phyloP scores from a whole-genome alignment of 2,329 filamentous ascomycete genomes.

The Cercospora canescens region DNA sequence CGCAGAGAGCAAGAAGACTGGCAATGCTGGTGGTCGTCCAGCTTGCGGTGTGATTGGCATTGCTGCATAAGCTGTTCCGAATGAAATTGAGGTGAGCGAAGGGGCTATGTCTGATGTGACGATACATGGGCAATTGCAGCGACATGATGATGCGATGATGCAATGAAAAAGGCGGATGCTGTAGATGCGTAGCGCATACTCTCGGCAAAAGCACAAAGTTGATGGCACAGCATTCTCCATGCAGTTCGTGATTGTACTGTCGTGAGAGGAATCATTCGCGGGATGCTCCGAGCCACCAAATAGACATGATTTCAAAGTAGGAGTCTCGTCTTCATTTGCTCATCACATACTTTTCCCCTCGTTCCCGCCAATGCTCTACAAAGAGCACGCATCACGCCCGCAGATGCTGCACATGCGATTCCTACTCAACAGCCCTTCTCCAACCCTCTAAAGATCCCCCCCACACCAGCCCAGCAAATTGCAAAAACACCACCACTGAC shows the following conservation, averaged over 20 bases:
- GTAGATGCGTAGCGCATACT: background rate
- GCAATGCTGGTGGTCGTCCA: conserved; percentile 89
- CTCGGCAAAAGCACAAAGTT: background rate
- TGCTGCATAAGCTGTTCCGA: conserved; percentile 16
- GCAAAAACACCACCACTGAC: too few species aligned
- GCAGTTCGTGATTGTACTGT: too few species aligned
- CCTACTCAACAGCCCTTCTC: too few species aligned
- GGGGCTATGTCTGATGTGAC: background rate
- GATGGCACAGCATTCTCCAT: background rate
- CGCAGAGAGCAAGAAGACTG: conserved; percentile 97
- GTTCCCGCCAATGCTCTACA: background rate
- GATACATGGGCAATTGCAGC: conserved; percentile 22
- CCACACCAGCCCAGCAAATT: background rate
- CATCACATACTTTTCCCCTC: background rate
- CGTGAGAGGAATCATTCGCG: too few species aligned
- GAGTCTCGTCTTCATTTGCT: background rate
- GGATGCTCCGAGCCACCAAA: too few species aligned
- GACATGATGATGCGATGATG: conserved; percentile 21
- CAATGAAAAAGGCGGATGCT: conserved; percentile 1
- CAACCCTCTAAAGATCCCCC: too few species aligned
- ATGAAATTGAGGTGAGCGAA: background rate
- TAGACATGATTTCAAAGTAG: too few species aligned
- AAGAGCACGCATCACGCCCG: background rate
- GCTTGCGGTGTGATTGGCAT: conserved; percentile 70
- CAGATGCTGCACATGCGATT: background rate